Conservation (phyloP, 441 rosid genomes). For the Eruca vesicaria region DNA sequence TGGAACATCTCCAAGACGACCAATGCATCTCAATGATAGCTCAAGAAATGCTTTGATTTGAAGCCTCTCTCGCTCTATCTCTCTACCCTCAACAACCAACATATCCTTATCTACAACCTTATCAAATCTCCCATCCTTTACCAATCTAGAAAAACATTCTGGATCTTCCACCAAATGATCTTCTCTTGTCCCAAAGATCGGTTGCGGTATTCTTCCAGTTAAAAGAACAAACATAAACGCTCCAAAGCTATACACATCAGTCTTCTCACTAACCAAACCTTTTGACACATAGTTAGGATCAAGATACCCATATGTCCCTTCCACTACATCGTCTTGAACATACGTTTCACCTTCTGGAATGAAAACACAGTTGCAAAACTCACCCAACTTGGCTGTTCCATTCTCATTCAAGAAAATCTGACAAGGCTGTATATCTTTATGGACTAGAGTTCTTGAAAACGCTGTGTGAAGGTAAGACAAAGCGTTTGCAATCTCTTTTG, state of each 20-base stretch:
- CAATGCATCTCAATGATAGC: constrained; percentile 24
- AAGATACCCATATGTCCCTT: constrained; percentile 15
- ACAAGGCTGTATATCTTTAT: constrained; percentile 17
- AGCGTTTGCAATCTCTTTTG: constrained; percentile 27
- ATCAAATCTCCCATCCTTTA: constrained; percentile 1
- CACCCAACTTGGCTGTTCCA: constrained; percentile 28
- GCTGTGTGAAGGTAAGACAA: constrained; percentile 41
- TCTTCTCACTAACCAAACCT: constrained; percentile 29
- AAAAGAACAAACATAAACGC: constrained; percentile 35
- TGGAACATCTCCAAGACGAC: constrained; percentile 3
- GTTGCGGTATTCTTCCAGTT: constrained; percentile 17
- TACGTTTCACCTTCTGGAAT: constrained; percentile 38
- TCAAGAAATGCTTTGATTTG: neutral
- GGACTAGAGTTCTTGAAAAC: constrained; percentile 38
- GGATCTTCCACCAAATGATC: constrained; percentile 13
- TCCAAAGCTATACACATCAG: constrained; percentile 43
- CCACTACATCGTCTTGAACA: neutral
- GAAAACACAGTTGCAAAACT: constrained; percentile 24
- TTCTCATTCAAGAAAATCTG: constrained; percentile 34
- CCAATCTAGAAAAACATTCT: neutral
- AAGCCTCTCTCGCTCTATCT: neutral
- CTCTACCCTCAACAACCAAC: constrained; percentile 3
- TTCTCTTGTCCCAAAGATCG: neutral
- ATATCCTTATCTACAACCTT: constrained; percentile 3
- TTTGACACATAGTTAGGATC: constrained; percentile 21